Percentiles rank a stretch among this genome's conserved stretches.
Evolutionary conservation across 2,329 filamentous ascomycete species (phyloP).

Genomic region (Parastagonospora nodorum): DNA sequence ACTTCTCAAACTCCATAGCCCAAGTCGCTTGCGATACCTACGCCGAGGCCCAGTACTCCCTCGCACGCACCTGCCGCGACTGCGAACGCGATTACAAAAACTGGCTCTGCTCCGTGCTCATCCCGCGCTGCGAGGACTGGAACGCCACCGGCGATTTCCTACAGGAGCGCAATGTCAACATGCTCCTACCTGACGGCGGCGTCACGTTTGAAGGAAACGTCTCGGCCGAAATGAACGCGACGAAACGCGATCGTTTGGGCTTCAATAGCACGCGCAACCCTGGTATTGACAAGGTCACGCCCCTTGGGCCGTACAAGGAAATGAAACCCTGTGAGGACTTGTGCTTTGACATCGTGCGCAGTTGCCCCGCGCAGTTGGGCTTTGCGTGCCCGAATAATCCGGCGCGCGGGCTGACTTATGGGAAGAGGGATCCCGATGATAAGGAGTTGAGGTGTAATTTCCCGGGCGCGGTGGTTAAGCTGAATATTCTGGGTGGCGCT

Average conservation of each 20-base stretch:
- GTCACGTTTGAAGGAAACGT: constrained; percentile 20
- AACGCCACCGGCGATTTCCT: constrained; percentile 58
- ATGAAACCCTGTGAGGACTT: constrained; percentile 85
- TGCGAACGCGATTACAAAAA: constrained; percentile 84
- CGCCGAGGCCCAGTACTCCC: constrained; percentile 76
- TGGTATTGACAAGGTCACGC: constrained; percentile 71
- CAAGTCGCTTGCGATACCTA: constrained; percentile 85
- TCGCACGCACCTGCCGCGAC: constrained; percentile 75
- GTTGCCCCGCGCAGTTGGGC: constrained; percentile 75
- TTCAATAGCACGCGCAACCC: constrained; percentile 68
- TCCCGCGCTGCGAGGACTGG: constrained; percentile 91
- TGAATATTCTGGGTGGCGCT: constrained; percentile 34
- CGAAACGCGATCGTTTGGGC: constrained; percentile 39
- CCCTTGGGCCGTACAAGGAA: constrained; percentile 92
- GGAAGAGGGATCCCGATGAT: constrained; percentile 18
- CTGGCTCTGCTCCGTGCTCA: constrained; percentile 93
- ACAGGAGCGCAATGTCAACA: constrained; percentile 71
- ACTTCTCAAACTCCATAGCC: constrained; percentile 80
- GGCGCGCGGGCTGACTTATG: constrained; percentile 29
- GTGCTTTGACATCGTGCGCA: constrained; percentile 84
- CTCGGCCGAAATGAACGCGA: constrained; percentile 28
- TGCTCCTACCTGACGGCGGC: constrained; percentile 73
- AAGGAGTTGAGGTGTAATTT: constrained; percentile 46
- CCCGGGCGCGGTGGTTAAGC: constrained; percentile 47
- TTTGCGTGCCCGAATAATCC: constrained; percentile 71